Conservation (phyloP, 2,329 filamentous ascomycete species). For the Cryphonectria radicalis region DNA sequence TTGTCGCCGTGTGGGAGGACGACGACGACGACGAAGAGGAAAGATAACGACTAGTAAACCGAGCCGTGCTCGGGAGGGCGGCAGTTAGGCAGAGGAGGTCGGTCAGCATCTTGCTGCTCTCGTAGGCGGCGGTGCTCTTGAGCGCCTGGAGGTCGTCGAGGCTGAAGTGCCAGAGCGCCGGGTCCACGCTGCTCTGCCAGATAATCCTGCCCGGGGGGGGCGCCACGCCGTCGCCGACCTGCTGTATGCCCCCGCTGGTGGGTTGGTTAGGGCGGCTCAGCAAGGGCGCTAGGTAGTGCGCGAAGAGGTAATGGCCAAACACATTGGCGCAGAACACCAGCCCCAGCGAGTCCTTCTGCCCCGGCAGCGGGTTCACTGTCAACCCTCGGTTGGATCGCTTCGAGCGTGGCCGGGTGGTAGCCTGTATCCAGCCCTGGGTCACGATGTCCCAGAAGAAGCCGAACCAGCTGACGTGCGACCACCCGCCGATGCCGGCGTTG, state of each 20-base stretch:
- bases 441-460: slow-evolving; percentile 58
- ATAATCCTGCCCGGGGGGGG: slow-evolving; percentile 69
- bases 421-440: slow-evolving; percentile 64
- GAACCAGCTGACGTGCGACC: slow-evolving; percentile 76
- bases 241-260: too few relatives aligned
- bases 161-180: slow-evolving; percentile 57
- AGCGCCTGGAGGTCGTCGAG: slow-evolving; percentile 78
- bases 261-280: slow-evolving; percentile 52
- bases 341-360: slow-evolving; percentile 61
- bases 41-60: slow-evolving; percentile 63
- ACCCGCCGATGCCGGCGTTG: slow-evolving; percentile 89
- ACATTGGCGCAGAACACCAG: slow-evolving; percentile 89
- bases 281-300: slow-evolving; percentile 77
- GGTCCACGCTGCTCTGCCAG: slow-evolving; percentile 86
- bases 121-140: slow-evolving; percentile 69
- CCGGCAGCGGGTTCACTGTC: slow-evolving; percentile 50
- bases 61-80: slow-evolving; percentile 64
- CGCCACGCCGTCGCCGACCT: slow-evolving; percentile 38
- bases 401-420: slow-evolving; percentile 77
- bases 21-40: not conserved
- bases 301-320: slow-evolving; percentile 92
- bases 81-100: slow-evolving; percentile 81
- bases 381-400: slow-evolving; percentile 64
- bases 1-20: not conserved
- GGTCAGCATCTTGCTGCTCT: slow-evolving; percentile 84